Conservation (phyloP, 176 grass and related monocot genomes). For the Oryza brachyantha region DNA sequence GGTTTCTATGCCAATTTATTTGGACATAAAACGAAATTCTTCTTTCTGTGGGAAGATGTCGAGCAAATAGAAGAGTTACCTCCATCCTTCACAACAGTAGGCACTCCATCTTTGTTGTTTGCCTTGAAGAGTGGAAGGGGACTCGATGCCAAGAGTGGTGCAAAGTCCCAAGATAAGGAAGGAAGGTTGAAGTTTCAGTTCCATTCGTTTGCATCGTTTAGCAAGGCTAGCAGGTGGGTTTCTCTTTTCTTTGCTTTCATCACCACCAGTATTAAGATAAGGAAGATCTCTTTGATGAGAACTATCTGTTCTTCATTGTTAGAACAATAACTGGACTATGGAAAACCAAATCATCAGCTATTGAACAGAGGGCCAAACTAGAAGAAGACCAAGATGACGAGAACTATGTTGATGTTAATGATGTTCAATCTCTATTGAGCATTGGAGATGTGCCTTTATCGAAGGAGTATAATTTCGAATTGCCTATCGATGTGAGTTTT, state of each 20-base stretch:
- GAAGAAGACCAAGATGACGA: conserved; percentile 54
- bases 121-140: conserved; percentile 65
- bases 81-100: conserved; percentile 67
- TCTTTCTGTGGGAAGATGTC: conserved; percentile 87
- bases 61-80: conserved; percentile 63
- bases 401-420: conserved; percentile 36
- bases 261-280: neutral
- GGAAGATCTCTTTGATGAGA: neutral
- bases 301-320: neutral
- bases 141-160: conserved; percentile 60
- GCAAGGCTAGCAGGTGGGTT: conserved; percentile 56
- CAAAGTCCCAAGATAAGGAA: conserved; percentile 74
- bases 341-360: conserved; percentile 60
- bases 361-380: conserved; percentile 52
- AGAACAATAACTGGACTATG: conserved; percentile 80
- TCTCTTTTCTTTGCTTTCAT: neutral
- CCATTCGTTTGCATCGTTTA: conserved; percentile 85
- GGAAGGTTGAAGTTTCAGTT: conserved; percentile 87
- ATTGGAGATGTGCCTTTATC: conserved; percentile 45
- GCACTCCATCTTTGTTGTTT: conserved; percentile 56
- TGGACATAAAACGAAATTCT: conserved; percentile 93
- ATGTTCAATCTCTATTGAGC: conserved; percentile 40
- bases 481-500: conserved; percentile 54
- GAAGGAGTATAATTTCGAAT: conserved; percentile 54
- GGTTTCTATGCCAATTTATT: conserved; percentile 86